Percentiles rank a stretch among this genome's conserved stretches.
Conservation (phyloP, 2,329 filamentous ascomycete species). For the Monilinia polystroma region DNA sequence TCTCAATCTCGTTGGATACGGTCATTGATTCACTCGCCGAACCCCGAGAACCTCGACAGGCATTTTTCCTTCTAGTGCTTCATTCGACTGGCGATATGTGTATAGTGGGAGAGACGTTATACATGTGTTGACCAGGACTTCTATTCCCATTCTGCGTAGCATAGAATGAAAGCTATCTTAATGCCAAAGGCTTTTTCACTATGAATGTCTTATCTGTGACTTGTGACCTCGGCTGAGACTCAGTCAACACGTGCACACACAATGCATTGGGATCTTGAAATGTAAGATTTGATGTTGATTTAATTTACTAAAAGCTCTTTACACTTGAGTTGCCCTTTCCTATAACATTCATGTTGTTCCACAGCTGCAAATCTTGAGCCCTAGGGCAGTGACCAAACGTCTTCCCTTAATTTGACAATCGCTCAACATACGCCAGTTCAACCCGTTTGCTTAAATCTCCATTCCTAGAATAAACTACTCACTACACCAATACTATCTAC, state of each 20-base stretch:
- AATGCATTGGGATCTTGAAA: neutral
- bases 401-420: neutral
- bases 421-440: constrained; percentile 12
- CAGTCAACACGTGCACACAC: neutral
- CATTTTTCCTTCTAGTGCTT: constrained; percentile 36
- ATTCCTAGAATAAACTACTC: constrained; percentile 13
- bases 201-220: neutral
- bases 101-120: constrained; percentile 53
- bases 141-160: constrained; percentile 22
- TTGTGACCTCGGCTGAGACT: neutral
- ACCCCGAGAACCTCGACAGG: constrained; percentile 41
- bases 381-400: neutral
- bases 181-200: neutral
- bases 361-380: constrained; percentile 6
- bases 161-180: constrained; percentile 9
- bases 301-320: constrained; percentile 9
- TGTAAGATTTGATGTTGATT: constrained; percentile 4
- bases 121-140: constrained; percentile 32
- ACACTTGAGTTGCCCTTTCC: neutral
- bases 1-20: constrained; percentile 49
- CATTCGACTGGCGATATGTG: constrained; percentile 35
- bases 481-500: constrained; percentile 42
- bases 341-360: neutral
- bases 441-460: neutral
- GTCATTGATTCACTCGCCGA: constrained; percentile 31